A percentile compares a stretch with the other conserved stretches of the same genome.
These are phyloP conservation scores for Cystobasidium pallidum DNA, from an alignment of 1,284 basidiomycete genomes.

Conservation along the genomic window DNA sequence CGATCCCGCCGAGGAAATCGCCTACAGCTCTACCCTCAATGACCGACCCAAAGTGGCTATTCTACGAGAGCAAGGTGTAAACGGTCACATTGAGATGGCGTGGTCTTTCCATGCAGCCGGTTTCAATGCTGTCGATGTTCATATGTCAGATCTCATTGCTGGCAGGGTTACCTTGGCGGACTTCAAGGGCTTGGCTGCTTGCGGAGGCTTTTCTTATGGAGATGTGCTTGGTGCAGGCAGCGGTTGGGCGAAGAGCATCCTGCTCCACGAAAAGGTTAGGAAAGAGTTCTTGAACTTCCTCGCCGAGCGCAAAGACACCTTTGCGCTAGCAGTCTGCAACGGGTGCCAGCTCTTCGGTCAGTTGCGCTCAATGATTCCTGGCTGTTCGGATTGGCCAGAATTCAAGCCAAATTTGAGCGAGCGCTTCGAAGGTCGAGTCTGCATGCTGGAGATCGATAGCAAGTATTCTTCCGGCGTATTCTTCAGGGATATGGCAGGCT, in stretches of 20 bases:
- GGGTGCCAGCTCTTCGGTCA: conserved; percentile 96
- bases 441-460: conserved; percentile 72
- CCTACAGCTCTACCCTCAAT: conserved; percentile 53
- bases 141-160: conserved; percentile 94
- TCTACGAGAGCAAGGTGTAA: conserved; percentile 96
- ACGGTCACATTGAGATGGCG: conserved; percentile 98
- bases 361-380: conserved; percentile 83
- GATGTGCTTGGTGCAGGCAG: conserved; percentile 97
- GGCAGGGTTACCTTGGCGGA: conserved; percentile 67
- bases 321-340: conserved; percentile 94
- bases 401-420: conserved; percentile 89
- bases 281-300: conserved; percentile 82
- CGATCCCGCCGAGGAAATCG: conserved; percentile 57
- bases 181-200: conserved; percentile 90
- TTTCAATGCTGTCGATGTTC: conserved; percentile 91
- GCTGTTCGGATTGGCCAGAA: conserved; percentile 80
- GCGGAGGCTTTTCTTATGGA: conserved; percentile 98
- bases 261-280: conserved; percentile 75
- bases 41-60: conserved; percentile 87
- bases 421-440: conserved; percentile 86
- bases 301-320: conserved; percentile 70
- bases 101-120: conserved; percentile 94
- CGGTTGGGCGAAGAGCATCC: conserved; percentile 94
- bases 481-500: conserved; percentile 82
- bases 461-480: conserved; percentile 67